Evolutionary conservation across 1,139 yeast genomes (phyloP), one percentile per base, ranked within the genome.

Genomic region (Suhomyces kunorum): DNA sequence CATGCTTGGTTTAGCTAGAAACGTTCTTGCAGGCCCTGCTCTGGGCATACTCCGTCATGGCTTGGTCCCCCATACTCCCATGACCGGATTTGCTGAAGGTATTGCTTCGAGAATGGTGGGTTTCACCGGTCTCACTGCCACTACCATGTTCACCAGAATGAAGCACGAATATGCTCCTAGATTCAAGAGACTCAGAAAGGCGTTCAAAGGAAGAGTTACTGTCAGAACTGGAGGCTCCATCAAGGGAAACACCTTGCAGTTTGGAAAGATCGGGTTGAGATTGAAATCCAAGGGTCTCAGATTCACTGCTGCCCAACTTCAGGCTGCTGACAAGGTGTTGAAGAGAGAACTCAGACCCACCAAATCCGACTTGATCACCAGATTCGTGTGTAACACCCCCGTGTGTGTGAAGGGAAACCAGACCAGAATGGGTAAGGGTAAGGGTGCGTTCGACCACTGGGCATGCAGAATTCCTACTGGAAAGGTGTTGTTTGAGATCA

Each of bases 361-460:
- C 32, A 79, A 81, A 29, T 86, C 87, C 20, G 71, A 78, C 53
- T 71, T 88, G 39, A 82, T 86, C 72, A 83, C 94, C 49, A 78
- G 98, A 56, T 74, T 90, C 47, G 81, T 83, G 36, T 86, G 96
- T 35, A 84, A 87, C 62, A 77, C 88, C 43, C 94, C 98, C 0
- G 95, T 92, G 15, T 90, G 97, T 66, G 81, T 87, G 43, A 92
- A 92, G 69, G 99, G 99, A 71, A 92, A 94, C 64, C 97, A 92
- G 63, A 88, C 97, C 14, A 92, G 99, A 82, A 92, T 92, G 99
- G 99, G 99, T 73, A 92, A 94, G 66, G 99, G 99, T 71, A 92
- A 92, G 66, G 99, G 99, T 65, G 83, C 94, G 0, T 90, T 92
- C 60, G 96, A 89, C 55, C 95, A 88, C 70, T 94, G 98, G 98